Percentiles rank a stretch among this genome's conserved stretches.
phyloP scores from a whole-genome alignment of 768 basidiomycete genomes.

The Russula abietina region DNA sequence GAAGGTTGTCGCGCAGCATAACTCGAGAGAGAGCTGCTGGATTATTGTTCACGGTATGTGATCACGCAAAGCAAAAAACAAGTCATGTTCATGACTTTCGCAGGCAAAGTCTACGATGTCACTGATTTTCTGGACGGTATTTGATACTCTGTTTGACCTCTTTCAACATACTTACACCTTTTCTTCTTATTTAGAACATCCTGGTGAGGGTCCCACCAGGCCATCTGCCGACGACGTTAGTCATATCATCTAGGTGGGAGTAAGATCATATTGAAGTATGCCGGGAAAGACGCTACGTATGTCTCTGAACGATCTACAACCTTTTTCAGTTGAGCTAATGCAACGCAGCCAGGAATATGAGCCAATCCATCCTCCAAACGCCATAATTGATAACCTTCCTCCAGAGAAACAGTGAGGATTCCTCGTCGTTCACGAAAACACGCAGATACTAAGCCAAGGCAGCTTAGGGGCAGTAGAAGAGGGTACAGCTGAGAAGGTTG shows the following conservation, averaged over 20 bases:
- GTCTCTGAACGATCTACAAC: not conserved
- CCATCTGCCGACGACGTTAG: not conserved
- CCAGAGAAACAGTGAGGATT: slow-evolving; percentile 62
- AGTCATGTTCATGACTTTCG: not conserved
- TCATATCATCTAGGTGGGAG: slow-evolving; percentile 36
- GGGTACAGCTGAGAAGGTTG: slow-evolving; percentile 55
- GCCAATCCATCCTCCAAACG: slow-evolving; percentile 83
- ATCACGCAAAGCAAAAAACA: not conserved
- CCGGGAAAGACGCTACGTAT: slow-evolving; percentile 46
- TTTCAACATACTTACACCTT: not conserved
- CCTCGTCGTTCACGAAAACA: not conserved
- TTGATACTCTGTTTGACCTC: slow-evolving; percentile 4
- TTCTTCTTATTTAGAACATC: slow-evolving; percentile 13
- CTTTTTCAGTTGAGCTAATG: not conserved
- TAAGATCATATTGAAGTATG: slow-evolving; percentile 49
- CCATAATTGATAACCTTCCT: slow-evolving; percentile 68
- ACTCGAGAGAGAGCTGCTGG: slow-evolving; percentile 25
- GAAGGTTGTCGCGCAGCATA: slow-evolving; percentile 19
- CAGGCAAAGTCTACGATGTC: slow-evolving; percentile 41
- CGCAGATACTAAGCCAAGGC: not conserved
- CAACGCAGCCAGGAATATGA: slow-evolving; percentile 55
- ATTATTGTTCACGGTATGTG: slow-evolving; percentile 23
- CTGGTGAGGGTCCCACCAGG: slow-evolving; percentile 8
- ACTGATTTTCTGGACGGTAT: slow-evolving; percentile 37
- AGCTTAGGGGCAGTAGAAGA: slow-evolving; percentile 67